Percentiles rank a stretch among this genome's conserved stretches.
Evolutionary conservation across 2,329 filamentous ascomycete genomes (phyloP).

Genomic region (Diaporthe eres): DNA sequence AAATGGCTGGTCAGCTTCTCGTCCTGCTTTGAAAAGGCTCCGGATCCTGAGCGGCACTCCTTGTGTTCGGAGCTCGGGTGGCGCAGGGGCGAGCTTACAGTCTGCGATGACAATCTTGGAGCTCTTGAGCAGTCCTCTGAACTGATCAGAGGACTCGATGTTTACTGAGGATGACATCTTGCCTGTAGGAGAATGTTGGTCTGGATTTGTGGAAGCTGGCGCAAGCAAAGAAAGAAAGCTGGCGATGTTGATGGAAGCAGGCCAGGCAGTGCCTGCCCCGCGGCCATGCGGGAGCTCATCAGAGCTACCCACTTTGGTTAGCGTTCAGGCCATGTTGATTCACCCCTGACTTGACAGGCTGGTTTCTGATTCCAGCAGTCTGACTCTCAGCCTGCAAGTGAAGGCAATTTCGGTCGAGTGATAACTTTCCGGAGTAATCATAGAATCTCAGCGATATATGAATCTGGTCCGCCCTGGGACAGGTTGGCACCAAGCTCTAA

Average conservation of each 20-base stretch:
- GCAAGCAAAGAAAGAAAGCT: conserved; percentile 19
- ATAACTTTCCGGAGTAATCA: too few species aligned
- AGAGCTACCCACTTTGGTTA: conserved; percentile 30
- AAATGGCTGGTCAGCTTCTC: conserved; percentile 37
- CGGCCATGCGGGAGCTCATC: conserved; percentile 23
- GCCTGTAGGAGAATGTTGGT: conserved; percentile 11
- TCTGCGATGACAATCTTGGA: conserved; percentile 88
- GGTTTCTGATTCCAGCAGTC: background rate
- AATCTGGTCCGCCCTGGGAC: background rate
- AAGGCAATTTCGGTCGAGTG: too few species aligned
- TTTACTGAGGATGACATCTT: conserved; percentile 50
- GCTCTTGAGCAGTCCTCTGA: conserved; percentile 76
- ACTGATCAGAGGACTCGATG: conserved; percentile 70
- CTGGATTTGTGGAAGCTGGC: conserved; percentile 13
- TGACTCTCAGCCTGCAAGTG: background rate
- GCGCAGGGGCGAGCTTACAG: conserved; percentile 72
- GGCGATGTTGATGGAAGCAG: conserved; percentile 24
- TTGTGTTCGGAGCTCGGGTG: conserved; percentile 12
- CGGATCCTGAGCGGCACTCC: conserved; percentile 7
- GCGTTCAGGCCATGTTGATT: background rate
- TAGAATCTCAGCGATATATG: background rate
- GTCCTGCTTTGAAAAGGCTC: background rate
- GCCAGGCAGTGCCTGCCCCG: conserved; percentile 25
- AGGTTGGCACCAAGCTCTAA: background rate
- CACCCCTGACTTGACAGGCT: background rate